Percentiles rank a stretch among this genome's conserved stretches.
Conservation (phyloP, 139 green algal genomes). For the Chlamydomonas asymmetrica region DNA sequence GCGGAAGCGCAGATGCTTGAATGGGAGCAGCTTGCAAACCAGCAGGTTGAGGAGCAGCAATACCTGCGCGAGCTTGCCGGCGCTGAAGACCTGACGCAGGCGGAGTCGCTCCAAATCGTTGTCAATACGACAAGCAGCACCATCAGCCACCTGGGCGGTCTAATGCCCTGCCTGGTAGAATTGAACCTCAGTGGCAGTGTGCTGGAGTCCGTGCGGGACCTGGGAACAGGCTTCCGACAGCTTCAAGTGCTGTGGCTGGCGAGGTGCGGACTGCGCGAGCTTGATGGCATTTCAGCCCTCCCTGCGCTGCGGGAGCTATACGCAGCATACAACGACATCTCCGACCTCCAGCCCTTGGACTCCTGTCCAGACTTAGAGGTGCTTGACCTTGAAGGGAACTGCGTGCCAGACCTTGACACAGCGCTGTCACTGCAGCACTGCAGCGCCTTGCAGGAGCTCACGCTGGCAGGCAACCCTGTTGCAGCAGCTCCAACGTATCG, state of each 20-base stretch:
- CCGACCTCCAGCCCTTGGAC: constrained; percentile 40
- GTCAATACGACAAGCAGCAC: constrained; percentile 36
- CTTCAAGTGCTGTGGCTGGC: constrained; percentile 47
- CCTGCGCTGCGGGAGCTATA: constrained; percentile 54
- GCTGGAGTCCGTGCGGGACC: constrained; percentile 44
- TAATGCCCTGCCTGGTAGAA: constrained; percentile 45
- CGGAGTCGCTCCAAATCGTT: constrained; percentile 21
- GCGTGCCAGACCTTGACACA: constrained; percentile 27
- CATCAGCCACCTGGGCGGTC: constrained; percentile 39
- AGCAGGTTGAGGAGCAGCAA: constrained; percentile 29
- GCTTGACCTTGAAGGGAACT: constrained; percentile 50
- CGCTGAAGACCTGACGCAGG: constrained; percentile 29
- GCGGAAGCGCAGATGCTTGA: neutral
- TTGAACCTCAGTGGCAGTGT: constrained; percentile 51
- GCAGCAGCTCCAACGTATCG: constrained; percentile 7
- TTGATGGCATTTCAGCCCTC: constrained; percentile 36
- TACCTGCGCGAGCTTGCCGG: constrained; percentile 43
- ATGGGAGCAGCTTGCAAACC: constrained; percentile 13
- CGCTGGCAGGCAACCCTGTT: constrained; percentile 47
- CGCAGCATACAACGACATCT: constrained; percentile 50
- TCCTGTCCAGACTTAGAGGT: constrained; percentile 32
- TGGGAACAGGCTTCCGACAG: constrained; percentile 47
- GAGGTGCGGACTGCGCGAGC: constrained; percentile 26
- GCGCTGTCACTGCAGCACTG: constrained; percentile 15
- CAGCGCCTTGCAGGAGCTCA: constrained; percentile 39